These are phyloP conservation scores for Arthrobotrys megalospora DNA, from an alignment of 2,329 filamentous ascomycete genomes.

Conservation along the genomic window DNA sequence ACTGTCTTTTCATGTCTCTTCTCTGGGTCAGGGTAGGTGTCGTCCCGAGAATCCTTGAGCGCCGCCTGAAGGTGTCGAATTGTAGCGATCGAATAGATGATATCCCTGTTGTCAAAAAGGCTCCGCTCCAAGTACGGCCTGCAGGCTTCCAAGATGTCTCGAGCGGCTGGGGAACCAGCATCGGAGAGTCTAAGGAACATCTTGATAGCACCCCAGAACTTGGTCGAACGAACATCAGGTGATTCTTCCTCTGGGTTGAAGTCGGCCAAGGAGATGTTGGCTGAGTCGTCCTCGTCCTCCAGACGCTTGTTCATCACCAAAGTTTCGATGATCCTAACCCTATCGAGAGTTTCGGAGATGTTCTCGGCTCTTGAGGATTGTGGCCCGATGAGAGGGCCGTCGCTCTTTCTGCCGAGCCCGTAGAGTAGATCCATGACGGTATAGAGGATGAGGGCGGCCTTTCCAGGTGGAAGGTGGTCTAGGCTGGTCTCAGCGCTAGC, in stretches of 20 bases:
- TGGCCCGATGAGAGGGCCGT: slow-evolving; percentile 65
- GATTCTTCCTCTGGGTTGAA: slow-evolving; percentile 52
- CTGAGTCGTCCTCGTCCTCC: slow-evolving; percentile 74
- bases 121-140: slow-evolving; percentile 42
- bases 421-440: slow-evolving; percentile 64
- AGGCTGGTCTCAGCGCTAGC: slow-evolving; percentile 62
- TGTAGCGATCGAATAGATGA: slow-evolving; percentile 50
- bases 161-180: slow-evolving; percentile 43
- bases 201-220: slow-evolving; percentile 55
- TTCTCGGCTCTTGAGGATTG: slow-evolving; percentile 70
- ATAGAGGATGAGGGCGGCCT: slow-evolving; percentile 63
- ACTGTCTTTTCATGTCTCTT: slow-evolving; percentile 32
- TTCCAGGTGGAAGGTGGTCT: slow-evolving; percentile 61
- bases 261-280: slow-evolving; percentile 41
- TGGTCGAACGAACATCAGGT: slow-evolving; percentile 40
- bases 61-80: slow-evolving; percentile 55
- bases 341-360: slow-evolving; percentile 76
- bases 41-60: slow-evolving; percentile 39
- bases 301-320: slow-evolving; percentile 81
- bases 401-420: slow-evolving; percentile 70
- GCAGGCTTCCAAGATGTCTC: slow-evolving; percentile 52
- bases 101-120: slow-evolving; percentile 49
- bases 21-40: slow-evolving; percentile 50
- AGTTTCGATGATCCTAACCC: slow-evolving; percentile 82
- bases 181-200: slow-evolving; percentile 57